Evolutionary conservation across 2,329 filamentous ascomycete genomes (phyloP), one percentile per base, ranked within the genome.

Genomic region (Aspergillus brasiliensis): DNA sequence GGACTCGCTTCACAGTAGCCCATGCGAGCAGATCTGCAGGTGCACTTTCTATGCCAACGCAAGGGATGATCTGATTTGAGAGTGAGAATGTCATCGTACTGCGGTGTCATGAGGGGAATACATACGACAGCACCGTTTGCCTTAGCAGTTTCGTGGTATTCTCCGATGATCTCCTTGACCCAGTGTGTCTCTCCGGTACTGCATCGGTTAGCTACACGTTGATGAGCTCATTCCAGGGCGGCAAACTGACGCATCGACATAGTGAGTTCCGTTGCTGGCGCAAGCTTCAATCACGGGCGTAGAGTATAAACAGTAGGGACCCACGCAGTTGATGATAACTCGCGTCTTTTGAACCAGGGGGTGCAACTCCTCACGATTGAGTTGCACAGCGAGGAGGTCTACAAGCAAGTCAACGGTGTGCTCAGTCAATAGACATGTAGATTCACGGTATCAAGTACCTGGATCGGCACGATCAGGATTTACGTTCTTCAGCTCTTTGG

Each of bases 381-480:
- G 73, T 53, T 81, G 76, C 5, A 80, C 75, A 25, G 77, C 70
- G 60, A 84, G 73, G 40, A 83, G 73, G 47, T 77, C 81, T 78
- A 64, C 49, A 10, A 15, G 19, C 8, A 57, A n/a, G 27, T 61
- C 51, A 63, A 62, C 28, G 55, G 57, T 42, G 46, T 27, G 15
- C 38, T 17, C 5, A 3, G 46, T 13, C 11, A 28, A 4, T 17
- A 13, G 25, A 4, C 6, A 31, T 38, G 6, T 17, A 6, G 49
- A 13, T 40, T 40, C 15, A 15, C 17, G 8, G 6, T 34, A 23
- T 21, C 8, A 56, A 42, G 34, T 83, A 91, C 89, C 86, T 70
- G 92, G 92, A 56, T 85, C 83, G 37, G 80, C 71, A 56, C 93
- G 88, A 73, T 96, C 88, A 2, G 87, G 81, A 71, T 90, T 90